These are phyloP conservation scores for Botrytis galanthina DNA, from an alignment of 2,329 filamentous ascomycete genomes.

Conservation along the genomic window DNA sequence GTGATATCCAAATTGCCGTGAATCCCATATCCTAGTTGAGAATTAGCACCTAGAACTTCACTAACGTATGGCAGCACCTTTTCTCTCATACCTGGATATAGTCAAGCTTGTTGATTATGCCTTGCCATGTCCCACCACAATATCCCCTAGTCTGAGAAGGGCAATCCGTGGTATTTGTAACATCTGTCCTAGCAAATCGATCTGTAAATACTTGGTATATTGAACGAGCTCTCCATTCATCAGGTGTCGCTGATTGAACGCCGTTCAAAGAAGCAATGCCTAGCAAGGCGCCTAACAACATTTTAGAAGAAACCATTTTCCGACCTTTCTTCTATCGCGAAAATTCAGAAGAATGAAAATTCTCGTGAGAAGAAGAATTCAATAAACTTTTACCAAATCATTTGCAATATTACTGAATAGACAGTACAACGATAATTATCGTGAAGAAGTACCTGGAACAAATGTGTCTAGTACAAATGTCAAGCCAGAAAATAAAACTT, in stretches of 20 bases:
- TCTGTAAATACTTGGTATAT: conserved; percentile 29
- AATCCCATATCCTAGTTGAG: conserved; percentile 24
- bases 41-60: conserved; percentile 37
- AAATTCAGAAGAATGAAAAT: background rate
- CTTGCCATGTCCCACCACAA: conserved; percentile 48
- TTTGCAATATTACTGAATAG: too few relatives aligned
- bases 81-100: conserved; percentile 40
- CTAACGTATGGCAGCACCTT: background rate
- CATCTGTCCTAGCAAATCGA: conserved; percentile 45
- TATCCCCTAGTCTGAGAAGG: conserved; percentile 39
- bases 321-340: background rate
- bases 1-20: conserved; percentile 44
- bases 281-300: background rate
- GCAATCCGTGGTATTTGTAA: conserved; percentile 33
- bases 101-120: conserved; percentile 43
- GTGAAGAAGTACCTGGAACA: background rate
- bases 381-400: background rate
- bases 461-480: background rate
- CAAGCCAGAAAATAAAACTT: background rate
- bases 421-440: background rate
- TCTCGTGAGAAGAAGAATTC: background rate
- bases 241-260: conserved; percentile 3
- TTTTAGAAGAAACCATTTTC: background rate
- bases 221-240: conserved; percentile 11
- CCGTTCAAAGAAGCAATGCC: background rate